Base-by-base conservation (phyloP, 164 flowering plant genomes). In the Tetrastigma voinierianum region DNA sequence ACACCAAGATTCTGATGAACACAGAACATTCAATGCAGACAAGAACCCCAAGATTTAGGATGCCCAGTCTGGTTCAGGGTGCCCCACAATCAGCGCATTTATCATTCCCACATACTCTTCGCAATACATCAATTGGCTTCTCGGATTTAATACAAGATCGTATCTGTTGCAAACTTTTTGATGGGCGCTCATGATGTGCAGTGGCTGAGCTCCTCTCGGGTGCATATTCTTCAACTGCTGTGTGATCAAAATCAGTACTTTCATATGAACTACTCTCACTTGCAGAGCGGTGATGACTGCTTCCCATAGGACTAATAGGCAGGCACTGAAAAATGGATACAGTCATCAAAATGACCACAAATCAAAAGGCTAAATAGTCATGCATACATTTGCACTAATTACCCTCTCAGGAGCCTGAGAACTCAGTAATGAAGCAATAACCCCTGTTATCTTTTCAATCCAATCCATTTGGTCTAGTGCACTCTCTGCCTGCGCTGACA, bases 391-490 rank as follows among this genome's bases (percentile, higher is more conserved):
- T 23, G n/a, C 10, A 24, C 59, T 51, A 63, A 24, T 80, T 81
- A 90, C 92, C 88, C 78, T 78, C 59, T 92, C 96, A 71, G 86
- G 86, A 55, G 85, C 68, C 75, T 95, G 99, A 46, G 96, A 89
- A 81, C 94, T 92, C 67, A 95, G 82, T 52, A 95, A 76, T 49
- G 99, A 96, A 59, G 99, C 99, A 79, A 93, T 96, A 44, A 96
- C 99, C 59, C 99, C 99, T 14, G 98, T 96, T 74, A 96, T 96
- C 84, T 96, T 96, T 76, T 96, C 99, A 75, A 96, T 87, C 99
- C 99, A 96, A 79, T 96, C 99, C 97, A 91, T 96, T 75, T 96
- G 99, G 78, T 96, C 99, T 64, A 85, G 74, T 57, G 98, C 93
- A 81, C 96, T 96, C 74, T 96, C 99, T 72, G 99, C 99, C 99